These are phyloP conservation scores for Avena atlantica DNA, from an alignment of 176 grass and related monocot genomes.

Conservation along the genomic window DNA sequence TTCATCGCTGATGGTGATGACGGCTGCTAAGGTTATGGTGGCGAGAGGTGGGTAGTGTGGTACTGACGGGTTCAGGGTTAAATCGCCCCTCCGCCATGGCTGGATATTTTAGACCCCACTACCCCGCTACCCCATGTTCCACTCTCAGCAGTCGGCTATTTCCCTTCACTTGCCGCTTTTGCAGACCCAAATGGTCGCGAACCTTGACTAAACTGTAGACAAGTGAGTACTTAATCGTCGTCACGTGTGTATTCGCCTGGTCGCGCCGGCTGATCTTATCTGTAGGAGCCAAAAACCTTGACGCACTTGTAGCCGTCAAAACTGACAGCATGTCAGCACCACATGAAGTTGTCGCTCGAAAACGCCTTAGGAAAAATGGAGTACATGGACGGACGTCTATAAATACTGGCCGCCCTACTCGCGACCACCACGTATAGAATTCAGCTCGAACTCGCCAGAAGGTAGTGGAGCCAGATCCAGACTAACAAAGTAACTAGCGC, in stretches of 20 bases:
- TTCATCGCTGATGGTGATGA: no score
- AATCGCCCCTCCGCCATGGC: no score
- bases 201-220: not conserved
- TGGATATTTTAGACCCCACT: not conserved
- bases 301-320: not conserved
- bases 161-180: not conserved
- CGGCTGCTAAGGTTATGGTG: no score
- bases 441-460: no score
- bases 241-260: not conserved
- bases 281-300: no score
- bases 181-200: not conserved
- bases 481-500: not conserved
- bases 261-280: not conserved
- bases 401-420: not conserved
- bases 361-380: not conserved
- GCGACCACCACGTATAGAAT: no score
- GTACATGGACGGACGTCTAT: not conserved
- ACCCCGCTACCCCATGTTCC: not conserved
- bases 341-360: not conserved
- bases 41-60: no score
- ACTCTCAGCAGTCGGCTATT: not conserved
- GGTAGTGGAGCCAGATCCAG: not conserved
- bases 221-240: not conserved
- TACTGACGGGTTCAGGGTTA: no score
- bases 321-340: not conserved